phyloP scores from a whole-genome alignment of 108 stramenopile genomes.

The Pseudonitzschia delicatissima region DNA sequence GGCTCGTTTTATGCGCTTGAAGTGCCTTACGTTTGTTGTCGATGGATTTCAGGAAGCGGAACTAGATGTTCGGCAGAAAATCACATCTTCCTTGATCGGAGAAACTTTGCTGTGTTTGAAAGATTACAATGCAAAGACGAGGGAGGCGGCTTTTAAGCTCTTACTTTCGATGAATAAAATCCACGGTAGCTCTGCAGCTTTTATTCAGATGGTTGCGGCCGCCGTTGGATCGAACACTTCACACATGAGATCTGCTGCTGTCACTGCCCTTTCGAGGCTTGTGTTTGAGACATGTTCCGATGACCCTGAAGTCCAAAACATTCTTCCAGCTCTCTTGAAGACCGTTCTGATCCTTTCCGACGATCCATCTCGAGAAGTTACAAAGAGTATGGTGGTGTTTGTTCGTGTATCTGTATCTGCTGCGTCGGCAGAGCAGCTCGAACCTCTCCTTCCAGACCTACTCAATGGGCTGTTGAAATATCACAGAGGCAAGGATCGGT shows the following conservation, averaged over 20 bases:
- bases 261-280: conserved; percentile 70
- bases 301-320: conserved; percentile 50
- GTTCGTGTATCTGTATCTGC: conserved; percentile 84
- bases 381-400: conserved; percentile 87
- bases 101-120: conserved; percentile 91
- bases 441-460: conserved; percentile 75
- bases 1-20: conserved; percentile 72
- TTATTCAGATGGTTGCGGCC: conserved; percentile 70
- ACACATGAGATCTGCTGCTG: conserved; percentile 92
- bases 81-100: conserved; percentile 56
- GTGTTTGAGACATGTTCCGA: conserved; percentile 66
- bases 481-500: conserved; percentile 76
- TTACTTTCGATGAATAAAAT: conserved; percentile 65
- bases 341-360: conserved; percentile 86
- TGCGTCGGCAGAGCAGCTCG: conserved; percentile 55
- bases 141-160: conserved; percentile 81
- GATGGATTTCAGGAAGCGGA: conserved; percentile 30
- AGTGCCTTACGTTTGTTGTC: conserved; percentile 65
- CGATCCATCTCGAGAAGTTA: conserved; percentile 86
- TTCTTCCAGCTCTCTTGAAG: conserved; percentile 72
- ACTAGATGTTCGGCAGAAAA: conserved; percentile 17
- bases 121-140: conserved; percentile 90
- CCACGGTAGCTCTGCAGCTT: conserved; percentile 47
- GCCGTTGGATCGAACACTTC: conserved; percentile 82
- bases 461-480: conserved; percentile 78